phyloP scores from a whole-genome alignment of 805 yeast genomes.

The Clavispora carvajalis region DNA sequence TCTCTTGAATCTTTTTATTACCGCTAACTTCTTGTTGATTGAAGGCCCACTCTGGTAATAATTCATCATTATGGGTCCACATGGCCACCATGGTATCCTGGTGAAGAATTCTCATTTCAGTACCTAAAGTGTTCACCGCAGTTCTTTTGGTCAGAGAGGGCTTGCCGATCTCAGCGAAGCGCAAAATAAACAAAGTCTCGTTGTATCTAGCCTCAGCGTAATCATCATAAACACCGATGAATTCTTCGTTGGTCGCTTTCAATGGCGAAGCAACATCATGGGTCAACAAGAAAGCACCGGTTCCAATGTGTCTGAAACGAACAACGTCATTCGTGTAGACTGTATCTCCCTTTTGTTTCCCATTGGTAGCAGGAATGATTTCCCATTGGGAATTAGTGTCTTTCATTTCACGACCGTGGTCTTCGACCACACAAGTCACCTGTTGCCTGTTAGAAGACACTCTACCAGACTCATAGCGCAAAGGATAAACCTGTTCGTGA shows the following conservation, averaged over 20 bases:
- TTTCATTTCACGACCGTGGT: conserved; percentile 21
- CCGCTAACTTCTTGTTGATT: conserved; percentile 93
- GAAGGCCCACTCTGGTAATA: conserved; percentile 94
- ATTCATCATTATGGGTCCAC: conserved; percentile 84
- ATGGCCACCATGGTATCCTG: conserved; percentile 84
- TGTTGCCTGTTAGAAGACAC: conserved; percentile 92
- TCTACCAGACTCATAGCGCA: conserved; percentile 95
- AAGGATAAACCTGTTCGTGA: conserved; percentile 69
- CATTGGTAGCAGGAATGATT: conserved; percentile 57
- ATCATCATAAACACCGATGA: conserved; percentile 67
- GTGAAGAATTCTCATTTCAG: conserved; percentile 68
- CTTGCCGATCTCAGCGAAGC: conserved; percentile 37
- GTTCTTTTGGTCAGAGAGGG: conserved; percentile 44
- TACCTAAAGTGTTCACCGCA: conserved; percentile 62
- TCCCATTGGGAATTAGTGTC: conserved; percentile 82
- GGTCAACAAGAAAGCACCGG: conserved; percentile 74
- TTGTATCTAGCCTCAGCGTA: conserved; percentile 52
- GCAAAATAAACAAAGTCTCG: conserved; percentile 74
- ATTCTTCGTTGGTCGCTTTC: conserved; percentile 89
- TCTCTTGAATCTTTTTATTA: conserved; percentile 70
- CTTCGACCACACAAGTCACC: conserved; percentile 64
- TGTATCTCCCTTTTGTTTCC: conserved; percentile 13
- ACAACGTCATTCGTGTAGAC: conserved; percentile 69
- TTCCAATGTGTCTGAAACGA: conserved; percentile 75
- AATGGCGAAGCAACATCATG: conserved; percentile 97